Evolutionary conservation across 2,329 filamentous ascomycete genomes (phyloP).

Genomic region (Nemania sp.): DNA sequence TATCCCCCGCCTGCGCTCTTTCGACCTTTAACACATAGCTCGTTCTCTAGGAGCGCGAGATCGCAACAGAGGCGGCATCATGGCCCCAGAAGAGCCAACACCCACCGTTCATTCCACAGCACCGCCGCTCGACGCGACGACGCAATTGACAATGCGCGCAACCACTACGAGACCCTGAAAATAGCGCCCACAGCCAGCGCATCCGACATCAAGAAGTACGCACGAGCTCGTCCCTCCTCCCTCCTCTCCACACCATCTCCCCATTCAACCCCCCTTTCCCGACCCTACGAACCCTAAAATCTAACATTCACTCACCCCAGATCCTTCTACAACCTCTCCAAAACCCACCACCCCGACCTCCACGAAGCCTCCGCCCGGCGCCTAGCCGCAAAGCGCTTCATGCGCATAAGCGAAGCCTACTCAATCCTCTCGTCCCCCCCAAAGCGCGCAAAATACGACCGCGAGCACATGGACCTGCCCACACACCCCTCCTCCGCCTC

Average conservation of each 20-base stretch:
- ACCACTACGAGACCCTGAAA: slow-evolving; percentile 86
- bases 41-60: background rate
- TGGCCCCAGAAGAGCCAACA: background rate
- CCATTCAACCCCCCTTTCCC: background rate
- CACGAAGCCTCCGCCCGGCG: slow-evolving; percentile 67
- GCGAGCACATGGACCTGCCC: slow-evolving; percentile 68
- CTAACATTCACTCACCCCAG: slow-evolving; percentile 52
- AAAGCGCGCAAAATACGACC: slow-evolving; percentile 86
- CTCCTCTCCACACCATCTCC: slow-evolving; percentile 1
- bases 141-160: slow-evolving; percentile 58
- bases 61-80: background rate
- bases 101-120: slow-evolving; percentile 58
- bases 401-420: slow-evolving; percentile 87
- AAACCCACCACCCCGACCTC: slow-evolving; percentile 90
- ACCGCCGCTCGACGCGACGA: slow-evolving; percentile 53
- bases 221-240: background rate
- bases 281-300: background rate
- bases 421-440: slow-evolving; percentile 76
- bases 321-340: slow-evolving; percentile 91
- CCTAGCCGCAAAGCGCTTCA: slow-evolving; percentile 80
- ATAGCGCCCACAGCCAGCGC: slow-evolving; percentile 76
- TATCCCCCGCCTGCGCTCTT: slow-evolving; percentile 12
- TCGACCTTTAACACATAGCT: background rate
- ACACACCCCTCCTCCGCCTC: slow-evolving; percentile 46
- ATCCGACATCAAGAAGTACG: slow-evolving; percentile 85